Evolutionary conservation across 2,329 filamentous ascomycete genomes (phyloP), one percentile per base, ranked within the genome.

Genomic region (Colletotrichum orbiculare): DNA sequence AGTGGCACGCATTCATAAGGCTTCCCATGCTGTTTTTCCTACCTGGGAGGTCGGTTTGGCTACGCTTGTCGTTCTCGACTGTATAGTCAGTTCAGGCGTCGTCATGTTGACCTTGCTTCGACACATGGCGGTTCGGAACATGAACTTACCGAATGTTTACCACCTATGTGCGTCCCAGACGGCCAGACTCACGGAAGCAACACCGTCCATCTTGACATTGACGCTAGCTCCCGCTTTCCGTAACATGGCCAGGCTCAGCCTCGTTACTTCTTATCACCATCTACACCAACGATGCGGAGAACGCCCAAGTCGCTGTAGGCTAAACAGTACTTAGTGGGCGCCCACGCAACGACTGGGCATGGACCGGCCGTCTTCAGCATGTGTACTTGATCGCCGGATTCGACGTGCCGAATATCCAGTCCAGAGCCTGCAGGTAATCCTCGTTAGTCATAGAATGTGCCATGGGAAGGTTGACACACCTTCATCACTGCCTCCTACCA

Each of bases 401-500:
- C 91, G 1, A 88, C 86, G 73, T 93, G 91, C 17, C 86, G 87
- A 46, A 94, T 86, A 53, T 92, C 87, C 37, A 94, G 76, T 9
- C 89, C 89, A 60, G 85, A 77, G 34, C 87, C 85, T 85, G 62
- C 64, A 12, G 25, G 25, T 25, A 25, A 25, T 25, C 25, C 25
- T 46, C 6, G n/a, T 15, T 17, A 9, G n/a, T 46, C 43, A 46
- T 43, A 7, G 12, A 43, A 43, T 13, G 10, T 43, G 15, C 13
- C 15, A 9, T 17, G 15, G 17, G n/a, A 10, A 11, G 34, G 15
- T 11, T 41, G 17, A 57, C 78, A 73, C 77, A 82, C 87, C 89
- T 77, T 93, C 91, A 59, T 93, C 91, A 63, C 89, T 91, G 17
- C 91, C 91, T 9, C 89, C 91, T 2, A 90, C 87, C 33, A 94